Evolutionary conservation across 768 basidiomycete genomes (phyloP).

Genomic region (Lactarius vividus): DNA sequence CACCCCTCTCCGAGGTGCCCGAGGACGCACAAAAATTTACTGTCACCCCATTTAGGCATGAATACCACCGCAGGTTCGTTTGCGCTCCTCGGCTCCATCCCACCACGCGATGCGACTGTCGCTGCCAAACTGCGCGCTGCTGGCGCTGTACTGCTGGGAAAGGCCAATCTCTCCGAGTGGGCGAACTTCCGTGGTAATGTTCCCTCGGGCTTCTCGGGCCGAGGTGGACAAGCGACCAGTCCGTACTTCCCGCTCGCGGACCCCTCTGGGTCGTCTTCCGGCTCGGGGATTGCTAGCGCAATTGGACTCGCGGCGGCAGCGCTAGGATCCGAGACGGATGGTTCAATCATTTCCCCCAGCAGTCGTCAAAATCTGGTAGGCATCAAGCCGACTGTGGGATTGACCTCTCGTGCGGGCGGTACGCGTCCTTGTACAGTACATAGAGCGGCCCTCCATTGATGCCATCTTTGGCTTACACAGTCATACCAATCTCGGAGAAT

Average conservation of each 20-base stretch:
- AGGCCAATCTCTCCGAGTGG: slow-evolving; percentile 45
- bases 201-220: slow-evolving; percentile 45
- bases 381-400: slow-evolving; percentile 58
- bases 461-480: slow-evolving; percentile 26
- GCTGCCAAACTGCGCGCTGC: slow-evolving; percentile 35
- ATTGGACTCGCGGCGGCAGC: slow-evolving; percentile 45
- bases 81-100: slow-evolving; percentile 36
- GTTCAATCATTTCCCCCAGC: slow-evolving; percentile 46
- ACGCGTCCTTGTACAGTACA: slow-evolving; percentile 3
- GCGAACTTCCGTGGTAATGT: slow-evolving; percentile 39
- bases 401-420: slow-evolving; percentile 61
- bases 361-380: slow-evolving; percentile 56
- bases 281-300: slow-evolving; percentile 41
- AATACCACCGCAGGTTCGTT: slow-evolving; percentile 40
- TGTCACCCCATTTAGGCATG: slow-evolving; percentile 34
- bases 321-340: slow-evolving; percentile 49
- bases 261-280: slow-evolving; percentile 44
- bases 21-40: slow-evolving; percentile 33
- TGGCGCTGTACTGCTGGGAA: slow-evolving; percentile 42
- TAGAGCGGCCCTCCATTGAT: not conserved
- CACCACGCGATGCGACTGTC: slow-evolving; percentile 37
- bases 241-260: slow-evolving; percentile 45
- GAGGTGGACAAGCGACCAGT: slow-evolving; percentile 44
- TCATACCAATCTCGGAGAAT: slow-evolving; percentile 51
- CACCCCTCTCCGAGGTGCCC: not conserved